A percentile compares a stretch with the other conserved stretches of the same genome.
Conservation (phyloP, 495 filamentous ascomycete species). For the Penicillium ochrochloron region DNA sequence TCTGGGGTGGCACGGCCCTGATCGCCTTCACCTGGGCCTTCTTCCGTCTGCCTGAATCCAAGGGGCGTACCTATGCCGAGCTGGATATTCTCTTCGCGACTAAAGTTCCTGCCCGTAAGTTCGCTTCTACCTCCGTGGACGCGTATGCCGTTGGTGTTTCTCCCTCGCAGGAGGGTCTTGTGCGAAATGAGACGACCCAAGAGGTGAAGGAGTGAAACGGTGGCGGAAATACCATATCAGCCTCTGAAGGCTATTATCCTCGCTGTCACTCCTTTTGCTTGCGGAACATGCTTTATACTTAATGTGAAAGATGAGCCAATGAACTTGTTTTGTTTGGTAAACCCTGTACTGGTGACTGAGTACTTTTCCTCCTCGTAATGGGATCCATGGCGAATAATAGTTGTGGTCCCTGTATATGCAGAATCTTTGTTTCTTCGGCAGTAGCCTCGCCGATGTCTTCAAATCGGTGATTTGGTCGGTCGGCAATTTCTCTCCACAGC, state of each 20-base stretch:
- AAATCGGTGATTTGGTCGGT: background rate
- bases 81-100: constrained; percentile 68
- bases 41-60: constrained; percentile 71
- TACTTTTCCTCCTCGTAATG: background rate
- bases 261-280: background rate
- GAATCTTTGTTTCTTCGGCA: background rate
- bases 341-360: no score
- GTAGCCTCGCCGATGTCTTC: background rate
- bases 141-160: constrained; percentile 47
- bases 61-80: constrained; percentile 68
- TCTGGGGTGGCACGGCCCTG: constrained; percentile 69
- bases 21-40: constrained; percentile 67
- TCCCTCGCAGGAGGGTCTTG: constrained; percentile 28
- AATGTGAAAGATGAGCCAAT: constrained; percentile 2
- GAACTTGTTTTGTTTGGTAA: background rate
- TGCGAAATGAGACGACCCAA: constrained; percentile 14
- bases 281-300: background rate
- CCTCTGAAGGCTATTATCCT: background rate
- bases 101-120: constrained; percentile 63
- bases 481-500: background rate
- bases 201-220: constrained; percentile 24
- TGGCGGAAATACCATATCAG: background rate
- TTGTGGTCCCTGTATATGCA: background rate
- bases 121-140: constrained; percentile 60
- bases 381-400: background rate